Evolutionary conservation across 345 rosid species (phyloP), one percentile per base, ranked within the genome.

Genomic region (Cardiospermum halicacabum): DNA sequence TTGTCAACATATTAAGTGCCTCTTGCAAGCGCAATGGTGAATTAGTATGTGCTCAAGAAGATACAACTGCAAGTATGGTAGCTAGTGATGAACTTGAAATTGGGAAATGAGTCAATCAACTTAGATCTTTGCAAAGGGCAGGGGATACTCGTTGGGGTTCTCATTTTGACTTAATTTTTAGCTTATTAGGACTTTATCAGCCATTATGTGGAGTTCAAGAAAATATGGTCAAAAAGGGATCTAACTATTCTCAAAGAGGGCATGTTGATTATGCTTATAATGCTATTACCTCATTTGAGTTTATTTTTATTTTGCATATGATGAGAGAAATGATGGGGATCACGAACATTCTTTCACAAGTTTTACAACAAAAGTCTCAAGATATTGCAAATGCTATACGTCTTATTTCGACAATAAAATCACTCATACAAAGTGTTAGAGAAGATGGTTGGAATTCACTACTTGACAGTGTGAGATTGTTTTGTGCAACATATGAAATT

Each of bases 121-220:
- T 2, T 11, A 1, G 19, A 3, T 51, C 53, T 9, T 50, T 68
- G 18, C n/a, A 51, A 60, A 27, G 66, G 9, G 60, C 19, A 16
- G 11, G 65, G 2, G 65, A 68, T 59, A 58, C 56, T 66, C 31
- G 45, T 2, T 43, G 56, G 48, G n/a, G 58, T 45, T 67, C 57
- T 31, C 56, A 57, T 47, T 57, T 60, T 25, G 0, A 28, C 13
- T 60, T 18, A 8, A 22, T 60, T 1, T 60, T 26, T 13, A 68
- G 12, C 13, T 5, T 68, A 2, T 5, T 68, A 1, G 0, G 9
- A 16, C 28, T 68, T 49, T 68, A 7, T 60, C 3, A 24, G 18
- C 54, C 27, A 50, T 3, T 36, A 65, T 51, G 60, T 7, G 21
- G 7, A 32, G 36, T 32, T 32, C 36, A 3, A 3, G 36, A 32